Conservation (phyloP, 2,329 filamentous ascomycete genomes). For the Fusarium tanahbumbuense region DNA sequence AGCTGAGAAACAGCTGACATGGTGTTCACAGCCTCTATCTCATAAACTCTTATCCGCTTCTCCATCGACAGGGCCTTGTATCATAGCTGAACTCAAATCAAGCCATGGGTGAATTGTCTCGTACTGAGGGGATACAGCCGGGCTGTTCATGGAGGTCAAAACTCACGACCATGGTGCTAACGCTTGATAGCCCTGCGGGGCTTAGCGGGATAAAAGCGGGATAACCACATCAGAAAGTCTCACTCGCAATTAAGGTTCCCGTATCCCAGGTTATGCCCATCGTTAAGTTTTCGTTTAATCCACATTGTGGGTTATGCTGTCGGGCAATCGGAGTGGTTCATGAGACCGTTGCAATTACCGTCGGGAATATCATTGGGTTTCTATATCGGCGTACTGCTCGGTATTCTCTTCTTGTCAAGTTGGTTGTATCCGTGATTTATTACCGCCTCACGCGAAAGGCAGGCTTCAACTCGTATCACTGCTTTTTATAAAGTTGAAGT, state of each 20-base stretch:
- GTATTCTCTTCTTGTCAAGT: not conserved
- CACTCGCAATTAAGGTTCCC: not conserved
- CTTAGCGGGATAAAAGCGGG: not conserved
- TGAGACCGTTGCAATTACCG: not conserved
- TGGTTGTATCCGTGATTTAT: slow-evolving; percentile 9
- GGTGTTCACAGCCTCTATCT: not conserved
- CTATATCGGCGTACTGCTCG: not conserved
- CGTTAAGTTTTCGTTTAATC: not conserved
- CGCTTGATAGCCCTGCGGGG: too few relatives aligned
- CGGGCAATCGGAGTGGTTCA: not conserved
- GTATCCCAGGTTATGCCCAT: not conserved
- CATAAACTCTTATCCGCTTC: not conserved
- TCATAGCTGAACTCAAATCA: not conserved
- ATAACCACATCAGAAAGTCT: not conserved
- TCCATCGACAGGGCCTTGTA: not conserved
- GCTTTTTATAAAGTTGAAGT: not conserved
- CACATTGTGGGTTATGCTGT: too few relatives aligned
- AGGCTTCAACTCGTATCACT: not conserved
- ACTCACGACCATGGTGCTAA: too few relatives aligned
- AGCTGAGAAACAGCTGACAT: not conserved
- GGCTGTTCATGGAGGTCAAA: not conserved
- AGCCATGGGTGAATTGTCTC: not conserved
- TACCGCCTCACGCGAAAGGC: not conserved
- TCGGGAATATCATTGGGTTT: slow-evolving; percentile 6
- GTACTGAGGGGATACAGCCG: too few relatives aligned